These are phyloP conservation scores for Boletus bicolor DNA, from an alignment of 768 basidiomycete genomes.

Conservation along the genomic window DNA sequence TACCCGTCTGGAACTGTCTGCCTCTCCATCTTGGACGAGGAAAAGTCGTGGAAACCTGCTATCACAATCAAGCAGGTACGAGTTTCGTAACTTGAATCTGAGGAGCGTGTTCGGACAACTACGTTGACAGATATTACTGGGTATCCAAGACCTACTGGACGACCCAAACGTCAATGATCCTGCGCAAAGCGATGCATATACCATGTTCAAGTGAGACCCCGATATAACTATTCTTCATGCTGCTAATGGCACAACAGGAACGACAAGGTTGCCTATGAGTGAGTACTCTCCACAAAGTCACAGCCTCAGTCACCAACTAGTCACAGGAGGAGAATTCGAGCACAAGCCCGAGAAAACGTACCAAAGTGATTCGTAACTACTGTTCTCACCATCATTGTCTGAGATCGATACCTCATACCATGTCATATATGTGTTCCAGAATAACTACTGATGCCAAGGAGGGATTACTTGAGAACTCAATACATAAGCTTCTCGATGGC, in stretches of 20 bases:
- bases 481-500: constrained; percentile 69
- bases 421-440: constrained; percentile 12
- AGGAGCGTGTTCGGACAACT: not conserved
- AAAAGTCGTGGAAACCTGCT: constrained; percentile 98
- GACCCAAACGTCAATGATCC: constrained; percentile 97
- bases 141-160: constrained; percentile 93
- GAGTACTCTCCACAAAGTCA: constrained; percentile 29
- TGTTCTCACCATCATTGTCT: not conserved
- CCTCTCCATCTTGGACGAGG: constrained; percentile 95
- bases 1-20: constrained; percentile 99
- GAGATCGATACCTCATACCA: constrained; percentile 1
- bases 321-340: constrained; percentile 68
- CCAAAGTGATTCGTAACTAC: constrained; percentile 57
- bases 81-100: not conserved
- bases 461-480: constrained; percentile 21
- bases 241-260: constrained; percentile 53
- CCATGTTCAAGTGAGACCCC: constrained; percentile 88
- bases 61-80: constrained; percentile 97
- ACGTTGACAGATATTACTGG: constrained; percentile 74
- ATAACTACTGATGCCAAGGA: constrained; percentile 4
- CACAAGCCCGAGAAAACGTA: constrained; percentile 86
- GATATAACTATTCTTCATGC: not conserved
- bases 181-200: constrained; percentile 97
- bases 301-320: not conserved
- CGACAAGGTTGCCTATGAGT: constrained; percentile 93